These are phyloP conservation scores for Corynespora cassiicola DNA, from an alignment of 2,329 filamentous ascomycete genomes.

Conservation along the genomic window DNA sequence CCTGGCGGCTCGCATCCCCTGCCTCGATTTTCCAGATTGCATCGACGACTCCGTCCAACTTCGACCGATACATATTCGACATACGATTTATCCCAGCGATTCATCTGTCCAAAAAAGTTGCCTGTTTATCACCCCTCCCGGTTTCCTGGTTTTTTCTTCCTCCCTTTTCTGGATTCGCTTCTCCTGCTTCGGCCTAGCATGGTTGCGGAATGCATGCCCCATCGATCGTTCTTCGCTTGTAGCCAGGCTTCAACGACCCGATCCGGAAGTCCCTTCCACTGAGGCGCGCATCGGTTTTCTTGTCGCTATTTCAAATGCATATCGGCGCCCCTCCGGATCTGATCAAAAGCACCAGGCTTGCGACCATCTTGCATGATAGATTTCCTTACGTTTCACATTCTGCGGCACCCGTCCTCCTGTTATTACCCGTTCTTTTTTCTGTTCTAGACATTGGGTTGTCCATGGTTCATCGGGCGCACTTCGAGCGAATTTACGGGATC, in stretches of 20 bases:
- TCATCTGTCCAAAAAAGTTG: slow-evolving; percentile 43
- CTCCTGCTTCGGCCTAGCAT: slow-evolving; percentile 14
- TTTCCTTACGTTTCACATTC: slow-evolving; percentile 30
- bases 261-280: slow-evolving; percentile 20
- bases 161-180: too few species aligned
- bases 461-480: slow-evolving; percentile 35
- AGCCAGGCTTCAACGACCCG: slow-evolving; percentile 20
- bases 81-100: slow-evolving; percentile 30
- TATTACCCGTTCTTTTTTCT: slow-evolving; percentile 30
- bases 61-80: slow-evolving; percentile 25
- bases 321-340: slow-evolving; percentile 42
- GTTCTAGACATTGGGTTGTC: slow-evolving; percentile 41
- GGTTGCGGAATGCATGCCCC: slow-evolving; percentile 26
- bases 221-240: slow-evolving; percentile 25
- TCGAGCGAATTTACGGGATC: slow-evolving; percentile 40
- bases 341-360: slow-evolving; percentile 43
- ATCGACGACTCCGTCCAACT: slow-evolving; percentile 29
- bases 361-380: slow-evolving; percentile 49
- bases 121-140: slow-evolving; percentile 25
- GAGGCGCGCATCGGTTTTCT: slow-evolving; percentile 31
- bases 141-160: too few species aligned
- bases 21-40: slow-evolving; percentile 23
- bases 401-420: slow-evolving; percentile 27
- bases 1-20: slow-evolving; percentile 9
- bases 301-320: slow-evolving; percentile 44